phyloP scores from a whole-genome alignment of 1,284 basidiomycete genomes.

The Fomes fomentarius region DNA sequence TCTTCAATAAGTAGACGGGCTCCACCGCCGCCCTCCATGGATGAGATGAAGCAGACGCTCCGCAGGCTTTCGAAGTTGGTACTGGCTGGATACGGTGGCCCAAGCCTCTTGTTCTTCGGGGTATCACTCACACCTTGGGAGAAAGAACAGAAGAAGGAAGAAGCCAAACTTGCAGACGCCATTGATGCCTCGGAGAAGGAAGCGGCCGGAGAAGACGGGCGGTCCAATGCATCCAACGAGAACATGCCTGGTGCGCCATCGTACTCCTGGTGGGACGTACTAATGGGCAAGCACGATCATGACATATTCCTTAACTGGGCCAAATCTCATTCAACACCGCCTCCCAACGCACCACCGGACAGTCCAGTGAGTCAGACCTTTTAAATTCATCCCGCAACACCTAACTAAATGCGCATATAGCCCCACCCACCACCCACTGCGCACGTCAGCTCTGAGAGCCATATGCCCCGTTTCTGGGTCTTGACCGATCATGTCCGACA shows the following conservation, averaged over 20 bases:
- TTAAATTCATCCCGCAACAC: too few relatives aligned
- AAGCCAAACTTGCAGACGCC: conserved; percentile 61
- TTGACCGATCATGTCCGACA: conserved; percentile 72
- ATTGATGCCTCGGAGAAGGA: conserved; percentile 73
- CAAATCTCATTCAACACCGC: conserved; percentile 27
- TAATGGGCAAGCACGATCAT: conserved; percentile 75
- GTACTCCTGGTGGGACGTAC: conserved; percentile 82
- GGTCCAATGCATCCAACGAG: conserved; percentile 3
- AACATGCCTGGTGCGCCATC: conserved; percentile 23
- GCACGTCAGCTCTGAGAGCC: conserved; percentile 65
- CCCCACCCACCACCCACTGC: conserved; percentile 34
- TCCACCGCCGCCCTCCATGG: conserved; percentile 34
- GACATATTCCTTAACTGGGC: conserved; percentile 74
- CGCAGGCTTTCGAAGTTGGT: conserved; percentile 79
- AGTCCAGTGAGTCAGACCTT: conserved; percentile 2
- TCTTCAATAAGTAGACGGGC: not conserved
- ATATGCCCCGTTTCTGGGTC: conserved; percentile 83
- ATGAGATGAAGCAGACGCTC: conserved; percentile 66
- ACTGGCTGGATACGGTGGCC: conserved; percentile 79
- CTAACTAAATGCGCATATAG: not conserved
- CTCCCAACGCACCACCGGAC: conserved; percentile 4
- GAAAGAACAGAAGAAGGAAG: conserved; percentile 43
- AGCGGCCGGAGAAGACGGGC: conserved; percentile 30
- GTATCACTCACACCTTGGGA: conserved; percentile 46
- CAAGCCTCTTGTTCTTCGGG: conserved; percentile 78